Conservation (phyloP, 2,329 filamentous ascomycete species). For the Mycocentrospora acerina region DNA sequence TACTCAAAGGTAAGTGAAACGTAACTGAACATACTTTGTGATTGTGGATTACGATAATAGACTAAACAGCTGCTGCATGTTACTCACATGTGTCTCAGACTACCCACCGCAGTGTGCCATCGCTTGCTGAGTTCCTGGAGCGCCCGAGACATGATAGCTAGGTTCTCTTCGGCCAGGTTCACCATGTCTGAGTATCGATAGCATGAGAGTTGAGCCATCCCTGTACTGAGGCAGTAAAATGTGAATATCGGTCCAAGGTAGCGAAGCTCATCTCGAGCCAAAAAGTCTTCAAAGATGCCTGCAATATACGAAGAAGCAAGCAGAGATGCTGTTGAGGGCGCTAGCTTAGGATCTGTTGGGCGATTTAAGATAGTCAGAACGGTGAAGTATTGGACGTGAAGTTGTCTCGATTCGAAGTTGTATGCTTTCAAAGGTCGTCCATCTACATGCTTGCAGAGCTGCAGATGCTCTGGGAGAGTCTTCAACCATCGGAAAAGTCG, state of each 20-base stretch:
- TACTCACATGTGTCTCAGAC: slow-evolving; percentile 30
- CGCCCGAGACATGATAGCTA: slow-evolving; percentile 27
- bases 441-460: slow-evolving; percentile 25
- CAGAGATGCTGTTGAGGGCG: slow-evolving; percentile 41
- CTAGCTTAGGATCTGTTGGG: slow-evolving; percentile 28
- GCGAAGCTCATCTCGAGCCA: slow-evolving; percentile 44
- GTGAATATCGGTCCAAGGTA: slow-evolving; percentile 46
- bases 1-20: not conserved
- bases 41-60: no score
- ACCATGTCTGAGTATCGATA: slow-evolving; percentile 39
- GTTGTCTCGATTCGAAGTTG: slow-evolving; percentile 41
- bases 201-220: slow-evolving; percentile 43
- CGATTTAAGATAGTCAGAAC: slow-evolving; percentile 44
- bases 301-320: slow-evolving; percentile 46
- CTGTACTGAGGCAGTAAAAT: slow-evolving; percentile 45
- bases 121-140: slow-evolving; percentile 34
- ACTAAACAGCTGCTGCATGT: no score
- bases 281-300: slow-evolving; percentile 48
- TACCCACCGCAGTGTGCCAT: slow-evolving; percentile 36
- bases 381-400: slow-evolving; percentile 44
- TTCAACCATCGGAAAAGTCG: slow-evolving; percentile 46
- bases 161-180: slow-evolving; percentile 29
- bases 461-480: slow-evolving; percentile 34
- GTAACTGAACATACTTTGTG: no score
- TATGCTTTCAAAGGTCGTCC: slow-evolving; percentile 27